Base-by-base conservation (phyloP, 257 asterid species). In the Rubia yunnanensis region DNA sequence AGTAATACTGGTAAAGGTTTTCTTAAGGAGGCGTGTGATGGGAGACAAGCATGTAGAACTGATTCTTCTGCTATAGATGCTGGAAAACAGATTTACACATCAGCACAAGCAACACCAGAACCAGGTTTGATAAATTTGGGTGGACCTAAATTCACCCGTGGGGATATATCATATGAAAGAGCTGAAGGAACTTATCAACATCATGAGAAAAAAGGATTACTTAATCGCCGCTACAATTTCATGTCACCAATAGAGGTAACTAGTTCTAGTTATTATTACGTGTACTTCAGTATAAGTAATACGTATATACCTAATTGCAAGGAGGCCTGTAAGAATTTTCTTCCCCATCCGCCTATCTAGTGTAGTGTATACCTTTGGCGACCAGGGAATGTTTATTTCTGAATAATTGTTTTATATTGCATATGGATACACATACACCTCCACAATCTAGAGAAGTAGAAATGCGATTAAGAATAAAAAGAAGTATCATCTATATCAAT, bases 181-280 rank as follows among this genome's bases (percentile, higher is more conserved):
- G 20, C 34, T 48, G 54, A 67, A 28, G 71, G 64, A 73, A 53
- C 62, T 34, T 31, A 32, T 66, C 69, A 59, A 63, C 77, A 49
- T 68, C 30, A 10, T 70, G 71, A 65, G 74, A 78, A 44, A 69
- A 54, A 27, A 38, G 59, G 61, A 50, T 70, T 75, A 59, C 55
- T 48, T 46, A 54, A 63, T 69, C 71, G 27, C 49, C 7, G 31
- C 65, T 52, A 64, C 62, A 68, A 64, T 68, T 56, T 30, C 78
- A 76, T 60, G 70, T 70, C 84, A 62, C 83, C 87, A 20, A 27
- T 79, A 70, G 81, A 81, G 94, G 95, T 87, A 87, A 76, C 65
- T 70, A 24, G 31, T 58, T 54, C 60, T 52, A 14, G 46, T 50
- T 67, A 54, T 28, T 24, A 10, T 59, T 26, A 5, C 18, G 56